These are phyloP conservation scores for Zygosaccharomyces bailii DNA, from an alignment of 805 yeast species.

Conservation along the genomic window DNA sequence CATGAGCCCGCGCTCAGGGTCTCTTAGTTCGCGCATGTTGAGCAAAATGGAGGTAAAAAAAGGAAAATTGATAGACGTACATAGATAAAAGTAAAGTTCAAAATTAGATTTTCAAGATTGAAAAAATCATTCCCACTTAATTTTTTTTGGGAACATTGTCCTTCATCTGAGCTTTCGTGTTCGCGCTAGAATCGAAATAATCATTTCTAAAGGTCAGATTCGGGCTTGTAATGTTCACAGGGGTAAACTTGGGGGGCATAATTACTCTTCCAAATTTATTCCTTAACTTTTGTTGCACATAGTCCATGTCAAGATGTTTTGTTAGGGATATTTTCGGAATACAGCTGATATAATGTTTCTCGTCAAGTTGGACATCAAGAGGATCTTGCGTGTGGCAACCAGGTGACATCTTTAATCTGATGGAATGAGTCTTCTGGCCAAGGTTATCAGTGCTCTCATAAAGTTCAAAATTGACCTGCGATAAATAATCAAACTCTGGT, in stretches of 20 bases:
- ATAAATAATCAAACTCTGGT: conserved; percentile 92
- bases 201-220: conserved; percentile 31
- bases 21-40: no score
- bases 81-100: no score
- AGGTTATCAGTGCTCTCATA: conserved; percentile 75
- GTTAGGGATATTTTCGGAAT: conserved; percentile 88
- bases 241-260: conserved; percentile 86
- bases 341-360: conserved; percentile 93
- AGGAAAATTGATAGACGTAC: no score
- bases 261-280: conserved; percentile 82
- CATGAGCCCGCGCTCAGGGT: no score
- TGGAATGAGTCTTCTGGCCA: conserved; percentile 79
- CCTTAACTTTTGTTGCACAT: conserved; percentile 75
- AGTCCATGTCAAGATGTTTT: conserved; percentile 87
- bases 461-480: conserved; percentile 90
- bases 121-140: no score
- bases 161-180: conserved; percentile 16
- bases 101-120: no score
- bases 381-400: conserved; percentile 99
- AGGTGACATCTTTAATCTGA: conserved; percentile 88
- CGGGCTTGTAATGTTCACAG: conserved; percentile 81
- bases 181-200: conserved; percentile 19
- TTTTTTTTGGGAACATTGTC: background rate
- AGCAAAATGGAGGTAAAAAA: no score
- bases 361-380: conserved; percentile 91